A percentile compares a stretch with the other conserved stretches of the same genome.
These are phyloP conservation scores for Atkinsonella texensis DNA, from an alignment of 2,329 filamentous ascomycete species.

Conservation along the genomic window DNA sequence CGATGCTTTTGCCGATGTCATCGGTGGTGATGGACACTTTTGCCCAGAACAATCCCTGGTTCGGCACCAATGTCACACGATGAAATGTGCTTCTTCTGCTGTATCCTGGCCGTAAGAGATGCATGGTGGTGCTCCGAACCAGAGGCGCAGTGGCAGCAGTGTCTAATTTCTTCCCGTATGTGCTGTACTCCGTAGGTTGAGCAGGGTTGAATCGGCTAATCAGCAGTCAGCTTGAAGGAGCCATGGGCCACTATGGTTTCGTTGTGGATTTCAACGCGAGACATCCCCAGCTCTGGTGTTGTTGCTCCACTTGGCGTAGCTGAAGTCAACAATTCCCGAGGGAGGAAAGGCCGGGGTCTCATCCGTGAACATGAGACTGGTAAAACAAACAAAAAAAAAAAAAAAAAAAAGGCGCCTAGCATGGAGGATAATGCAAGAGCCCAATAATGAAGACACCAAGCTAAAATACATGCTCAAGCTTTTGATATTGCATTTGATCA, in stretches of 20 bases:
- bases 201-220: neutral
- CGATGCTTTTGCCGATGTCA: no score
- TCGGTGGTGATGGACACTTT: no score
- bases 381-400: no score
- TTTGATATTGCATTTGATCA: neutral
- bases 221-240: neutral
- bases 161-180: no score
- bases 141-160: no score
- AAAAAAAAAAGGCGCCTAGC: neutral
- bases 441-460: neutral
- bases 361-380: no score
- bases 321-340: neutral
- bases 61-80: no score
- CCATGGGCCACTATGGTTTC: neutral
- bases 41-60: no score
- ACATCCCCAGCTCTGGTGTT: neutral
- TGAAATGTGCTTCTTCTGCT: no score
- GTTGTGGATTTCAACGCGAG: neutral
- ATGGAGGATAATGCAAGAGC: neutral
- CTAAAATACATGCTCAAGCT: neutral
- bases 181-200: no score
- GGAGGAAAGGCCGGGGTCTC: no score
- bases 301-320: neutral
- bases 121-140: neutral
- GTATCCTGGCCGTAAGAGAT: no score